A percentile compares a stretch with the other conserved stretches of the same genome.
Evolutionary conservation across 2,329 filamentous ascomycete genomes (phyloP).

Genomic region (Blumeria hordei): DNA sequence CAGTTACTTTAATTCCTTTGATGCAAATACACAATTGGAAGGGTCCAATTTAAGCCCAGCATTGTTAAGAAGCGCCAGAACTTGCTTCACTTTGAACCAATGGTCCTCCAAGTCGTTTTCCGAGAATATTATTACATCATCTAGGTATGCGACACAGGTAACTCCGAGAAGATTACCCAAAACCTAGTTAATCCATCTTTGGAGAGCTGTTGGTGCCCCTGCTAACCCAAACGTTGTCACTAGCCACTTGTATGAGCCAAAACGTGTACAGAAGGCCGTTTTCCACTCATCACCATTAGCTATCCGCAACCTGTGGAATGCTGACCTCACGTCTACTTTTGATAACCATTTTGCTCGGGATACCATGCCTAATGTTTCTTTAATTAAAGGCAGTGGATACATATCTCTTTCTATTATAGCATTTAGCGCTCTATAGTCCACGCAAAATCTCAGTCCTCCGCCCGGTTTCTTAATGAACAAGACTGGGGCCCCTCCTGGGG

Average conservation of each 20-base stretch:
- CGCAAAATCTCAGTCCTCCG: conserved; percentile 1
- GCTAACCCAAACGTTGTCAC: background rate
- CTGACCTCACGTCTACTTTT: background rate
- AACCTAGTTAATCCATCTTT: conserved; percentile 1
- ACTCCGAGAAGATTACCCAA: background rate
- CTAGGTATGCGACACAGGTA: background rate
- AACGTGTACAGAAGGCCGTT: background rate
- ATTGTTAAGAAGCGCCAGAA: background rate
- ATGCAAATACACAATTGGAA: background rate
- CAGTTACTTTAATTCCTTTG: background rate
- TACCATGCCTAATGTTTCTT: background rate
- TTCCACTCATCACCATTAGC: background rate
- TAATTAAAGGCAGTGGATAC: background rate
- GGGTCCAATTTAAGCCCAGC: background rate
- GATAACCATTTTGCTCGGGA: background rate
- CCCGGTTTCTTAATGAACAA: background rate
- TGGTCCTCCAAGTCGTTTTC: background rate
- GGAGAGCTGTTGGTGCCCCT: background rate
- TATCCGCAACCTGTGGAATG: conserved; percentile 1
- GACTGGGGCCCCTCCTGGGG: background rate
- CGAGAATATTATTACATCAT: conserved; percentile 1
- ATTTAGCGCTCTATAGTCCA: conserved; percentile 3
- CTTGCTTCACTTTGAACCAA: background rate
- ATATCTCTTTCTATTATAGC: conserved; percentile 1
- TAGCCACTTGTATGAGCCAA: background rate